Evolutionary conservation across 768 basidiomycete genomes (phyloP).

Genomic region (Obba rivulosa): DNA sequence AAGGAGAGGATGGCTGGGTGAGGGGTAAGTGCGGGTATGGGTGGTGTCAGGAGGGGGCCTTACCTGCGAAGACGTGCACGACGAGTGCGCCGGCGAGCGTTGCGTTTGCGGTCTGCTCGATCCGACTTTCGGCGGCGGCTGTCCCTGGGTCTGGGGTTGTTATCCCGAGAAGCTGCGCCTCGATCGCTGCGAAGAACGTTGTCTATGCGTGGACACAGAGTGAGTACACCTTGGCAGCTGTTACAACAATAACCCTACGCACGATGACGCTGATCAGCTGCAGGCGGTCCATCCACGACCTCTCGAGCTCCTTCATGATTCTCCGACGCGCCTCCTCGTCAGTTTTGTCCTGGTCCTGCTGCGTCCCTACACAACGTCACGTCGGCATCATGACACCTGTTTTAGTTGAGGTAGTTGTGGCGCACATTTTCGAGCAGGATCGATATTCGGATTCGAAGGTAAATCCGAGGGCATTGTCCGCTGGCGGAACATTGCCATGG

Average conservation of each 20-base stretch:
- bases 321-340: constrained; percentile 42
- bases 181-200: constrained; percentile 57
- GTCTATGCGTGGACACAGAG: constrained; percentile 35
- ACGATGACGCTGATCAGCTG: constrained; percentile 59
- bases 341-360: constrained; percentile 42
- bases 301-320: constrained; percentile 46
- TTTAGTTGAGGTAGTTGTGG: too few relatives aligned
- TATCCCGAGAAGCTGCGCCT: constrained; percentile 45
- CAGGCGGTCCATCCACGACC: constrained; percentile 58
- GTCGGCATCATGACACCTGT: neutral
- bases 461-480: neutral
- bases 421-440: neutral
- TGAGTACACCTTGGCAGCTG: neutral
- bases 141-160: constrained; percentile 28
- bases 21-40: neutral
- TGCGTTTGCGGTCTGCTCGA: constrained; percentile 32
- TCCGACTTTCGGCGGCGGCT: neutral
- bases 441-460: neutral
- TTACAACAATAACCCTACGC: constrained; percentile 16
- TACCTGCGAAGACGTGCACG: constrained; percentile 48
- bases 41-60: constrained; percentile 6
- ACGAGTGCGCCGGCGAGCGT: constrained; percentile 48
- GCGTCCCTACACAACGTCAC: constrained; percentile 33
- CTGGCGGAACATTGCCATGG: neutral
- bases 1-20: constrained; percentile 41